Percentiles rank a stretch among this genome's conserved stretches.
These are phyloP conservation scores for Straminergon stramineum DNA, from an alignment of 225 moss, liverwort and hornwort genomes.

Conservation along the genomic window DNA sequence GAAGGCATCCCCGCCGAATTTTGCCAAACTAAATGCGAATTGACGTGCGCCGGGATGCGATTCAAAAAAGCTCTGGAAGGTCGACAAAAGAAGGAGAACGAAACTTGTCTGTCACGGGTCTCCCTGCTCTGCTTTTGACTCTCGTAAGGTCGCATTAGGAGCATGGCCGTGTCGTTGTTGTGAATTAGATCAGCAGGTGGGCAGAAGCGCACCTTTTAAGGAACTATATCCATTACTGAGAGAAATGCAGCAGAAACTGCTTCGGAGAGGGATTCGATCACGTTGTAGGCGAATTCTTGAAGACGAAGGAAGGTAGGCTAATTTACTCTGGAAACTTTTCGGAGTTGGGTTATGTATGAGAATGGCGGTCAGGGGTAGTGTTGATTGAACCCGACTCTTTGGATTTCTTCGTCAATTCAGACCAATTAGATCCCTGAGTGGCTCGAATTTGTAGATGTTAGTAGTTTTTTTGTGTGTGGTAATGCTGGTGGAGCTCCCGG, in stretches of 20 bases:
- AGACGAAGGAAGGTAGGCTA: neutral
- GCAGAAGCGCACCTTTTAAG: neutral
- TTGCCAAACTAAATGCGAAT: neutral
- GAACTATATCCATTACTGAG: neutral
- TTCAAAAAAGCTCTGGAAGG: neutral
- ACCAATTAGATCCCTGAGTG: neutral
- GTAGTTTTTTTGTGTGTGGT: neutral
- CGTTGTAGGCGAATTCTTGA: neutral
- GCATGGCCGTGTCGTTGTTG: neutral
- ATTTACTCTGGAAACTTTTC: neutral
- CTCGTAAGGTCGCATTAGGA: neutral
- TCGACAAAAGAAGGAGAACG: neutral
- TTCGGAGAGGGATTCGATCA: neutral
- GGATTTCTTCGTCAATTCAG: neutral
- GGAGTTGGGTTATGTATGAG: neutral
- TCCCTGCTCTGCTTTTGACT: neutral
- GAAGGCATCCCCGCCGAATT: neutral
- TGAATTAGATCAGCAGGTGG: neutral
- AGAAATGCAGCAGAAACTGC: neutral
- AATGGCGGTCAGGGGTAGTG: neutral
- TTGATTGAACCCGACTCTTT: neutral
- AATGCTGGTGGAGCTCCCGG: neutral
- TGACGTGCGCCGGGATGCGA: neutral
- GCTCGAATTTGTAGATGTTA: neutral
- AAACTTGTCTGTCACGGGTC: neutral